phyloP scores from a whole-genome alignment of 257 asterid species.

The Solanum appendiculatum region DNA sequence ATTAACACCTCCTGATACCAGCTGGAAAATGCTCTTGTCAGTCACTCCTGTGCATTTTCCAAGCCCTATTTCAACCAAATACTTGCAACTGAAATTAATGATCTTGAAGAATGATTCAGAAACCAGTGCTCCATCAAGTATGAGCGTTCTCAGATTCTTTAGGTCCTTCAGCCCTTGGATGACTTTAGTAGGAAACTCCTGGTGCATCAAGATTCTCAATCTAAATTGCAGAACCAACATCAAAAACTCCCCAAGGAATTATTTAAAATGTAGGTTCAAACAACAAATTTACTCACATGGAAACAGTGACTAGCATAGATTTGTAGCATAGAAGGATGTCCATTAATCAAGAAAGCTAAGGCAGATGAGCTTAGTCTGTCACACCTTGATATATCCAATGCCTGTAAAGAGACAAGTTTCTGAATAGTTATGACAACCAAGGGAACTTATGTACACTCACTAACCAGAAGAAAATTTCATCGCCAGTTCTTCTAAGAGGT shows the following conservation, averaged over 20 bases:
- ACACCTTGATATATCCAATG: constrained; percentile 64
- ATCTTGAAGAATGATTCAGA: constrained; percentile 28
- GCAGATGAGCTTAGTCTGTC: constrained; percentile 42
- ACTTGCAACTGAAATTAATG: constrained; percentile 33
- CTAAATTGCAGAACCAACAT: neutral
- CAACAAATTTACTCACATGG: constrained; percentile 32
- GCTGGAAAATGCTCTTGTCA: constrained; percentile 36
- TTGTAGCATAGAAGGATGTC: constrained; percentile 34
- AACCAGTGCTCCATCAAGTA: constrained; percentile 41
- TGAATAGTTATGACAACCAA: neutral
- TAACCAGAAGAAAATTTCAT: neutral
- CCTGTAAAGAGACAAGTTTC: constrained; percentile 25
- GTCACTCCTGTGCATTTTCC: constrained; percentile 58
- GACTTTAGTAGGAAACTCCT: constrained; percentile 36
- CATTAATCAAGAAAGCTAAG: constrained; percentile 28
- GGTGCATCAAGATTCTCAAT: constrained; percentile 9
- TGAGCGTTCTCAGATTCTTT: constrained; percentile 31
- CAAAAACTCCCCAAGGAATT: neutral
- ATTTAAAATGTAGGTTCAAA: neutral
- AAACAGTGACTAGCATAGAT: constrained; percentile 60
- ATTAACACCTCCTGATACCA: constrained; percentile 39
- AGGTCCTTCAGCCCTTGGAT: constrained; percentile 32
- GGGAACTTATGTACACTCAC: neutral
- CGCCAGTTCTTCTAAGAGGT: neutral
- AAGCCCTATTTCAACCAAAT: constrained; percentile 44